These are phyloP conservation scores for Suhomyces prunicola DNA, from an alignment of 805 yeast genomes.

Conservation along the genomic window DNA sequence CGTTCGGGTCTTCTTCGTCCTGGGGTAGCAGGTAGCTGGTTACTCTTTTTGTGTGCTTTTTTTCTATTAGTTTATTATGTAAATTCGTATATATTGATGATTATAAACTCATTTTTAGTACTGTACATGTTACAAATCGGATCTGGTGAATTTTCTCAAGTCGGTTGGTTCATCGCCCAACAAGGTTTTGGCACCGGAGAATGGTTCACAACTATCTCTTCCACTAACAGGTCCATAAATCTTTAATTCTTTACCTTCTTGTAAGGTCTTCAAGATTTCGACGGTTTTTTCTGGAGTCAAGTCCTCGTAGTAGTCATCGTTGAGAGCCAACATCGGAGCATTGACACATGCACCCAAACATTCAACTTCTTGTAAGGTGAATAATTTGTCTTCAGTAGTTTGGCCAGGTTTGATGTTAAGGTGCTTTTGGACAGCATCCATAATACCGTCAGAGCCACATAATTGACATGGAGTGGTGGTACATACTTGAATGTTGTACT, in stretches of 20 bases:
- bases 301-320: conserved; percentile 82
- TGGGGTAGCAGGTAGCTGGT: background rate
- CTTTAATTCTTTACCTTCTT: conserved; percentile 56
- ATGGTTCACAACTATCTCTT: conserved; percentile 76
- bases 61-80: background rate
- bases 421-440: conserved; percentile 61
- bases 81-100: background rate
- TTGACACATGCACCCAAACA: conserved; percentile 91
- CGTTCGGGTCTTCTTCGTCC: background rate
- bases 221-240: conserved; percentile 67
- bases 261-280: conserved; percentile 58
- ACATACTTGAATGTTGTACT: conserved; percentile 78
- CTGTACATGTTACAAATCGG: conserved; percentile 49
- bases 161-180: conserved; percentile 61
- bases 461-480: conserved; percentile 89
- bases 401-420: conserved; percentile 71
- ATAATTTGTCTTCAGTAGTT: conserved; percentile 69
- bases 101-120: background rate
- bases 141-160: conserved; percentile 66
- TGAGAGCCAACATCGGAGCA: conserved; percentile 84
- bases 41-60: background rate
- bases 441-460: conserved; percentile 77
- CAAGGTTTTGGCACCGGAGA: conserved; percentile 63
- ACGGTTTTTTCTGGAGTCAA: conserved; percentile 65
- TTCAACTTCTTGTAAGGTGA: conserved; percentile 84